A percentile compares a stretch with the other conserved stretches of the same genome.
Evolutionary conservation across 305 asterid genomes (phyloP).

Genomic region (Fraxinus floribunda): DNA sequence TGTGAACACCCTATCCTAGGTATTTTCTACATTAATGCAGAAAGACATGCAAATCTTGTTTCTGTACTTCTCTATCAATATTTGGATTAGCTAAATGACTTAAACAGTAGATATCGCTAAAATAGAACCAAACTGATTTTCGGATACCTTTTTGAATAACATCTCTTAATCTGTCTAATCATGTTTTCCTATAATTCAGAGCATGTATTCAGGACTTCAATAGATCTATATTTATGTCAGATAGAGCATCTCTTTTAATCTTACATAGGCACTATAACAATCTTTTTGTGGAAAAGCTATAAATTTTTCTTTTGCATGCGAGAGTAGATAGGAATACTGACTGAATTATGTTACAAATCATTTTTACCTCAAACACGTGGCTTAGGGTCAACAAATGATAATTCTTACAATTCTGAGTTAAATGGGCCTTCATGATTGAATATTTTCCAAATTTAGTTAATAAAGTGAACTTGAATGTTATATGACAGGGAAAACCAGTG

Average conservation of each 20-base stretch:
- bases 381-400: not conserved
- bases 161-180: not conserved
- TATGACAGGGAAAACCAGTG: constrained; percentile 72
- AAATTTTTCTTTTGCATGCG: not conserved
- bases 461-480: constrained; percentile 13
- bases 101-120: not conserved
- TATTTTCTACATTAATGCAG: not conserved
- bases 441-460: not conserved
- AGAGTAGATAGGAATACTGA: not conserved
- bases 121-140: not conserved
- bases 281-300: not conserved
- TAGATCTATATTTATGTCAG: not conserved
- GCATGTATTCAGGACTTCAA: not conserved
- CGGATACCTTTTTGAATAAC: not conserved
- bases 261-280: not conserved
- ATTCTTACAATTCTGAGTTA: not conserved
- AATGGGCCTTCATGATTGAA: not conserved
- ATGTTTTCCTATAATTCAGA: not conserved
- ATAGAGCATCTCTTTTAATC: not conserved
- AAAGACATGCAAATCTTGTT: not conserved
- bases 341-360: not conserved
- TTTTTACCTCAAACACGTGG: not conserved
- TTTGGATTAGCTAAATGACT: not conserved
- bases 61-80: not conserved
- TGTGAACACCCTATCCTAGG: not conserved